Percentiles rank a stretch among this genome's conserved stretches.
phyloP scores from a whole-genome alignment of 129 eudicot genomes.

The Kitagawia praeruptora region DNA sequence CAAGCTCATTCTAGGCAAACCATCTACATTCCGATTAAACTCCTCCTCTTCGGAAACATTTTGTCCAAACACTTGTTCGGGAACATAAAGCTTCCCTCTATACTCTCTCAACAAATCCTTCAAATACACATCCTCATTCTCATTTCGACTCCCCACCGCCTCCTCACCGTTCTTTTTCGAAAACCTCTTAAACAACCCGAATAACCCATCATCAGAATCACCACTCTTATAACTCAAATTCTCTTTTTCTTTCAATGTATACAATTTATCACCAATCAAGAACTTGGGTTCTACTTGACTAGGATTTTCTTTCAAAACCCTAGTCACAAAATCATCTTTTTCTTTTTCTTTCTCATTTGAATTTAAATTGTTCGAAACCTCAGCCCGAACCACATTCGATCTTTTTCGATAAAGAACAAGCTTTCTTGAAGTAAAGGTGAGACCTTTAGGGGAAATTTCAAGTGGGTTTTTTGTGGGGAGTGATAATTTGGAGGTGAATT shows the following conservation, averaged over 20 bases:
- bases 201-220: constrained; percentile 16
- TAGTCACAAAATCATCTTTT: constrained; percentile 74
- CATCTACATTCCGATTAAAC: constrained; percentile 39
- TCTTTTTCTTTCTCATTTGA: constrained; percentile 21
- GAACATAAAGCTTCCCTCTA: constrained; percentile 87
- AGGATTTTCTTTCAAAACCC: constrained; percentile 80
- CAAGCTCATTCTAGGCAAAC: constrained; percentile 54
- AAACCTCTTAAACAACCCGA: constrained; percentile 17
- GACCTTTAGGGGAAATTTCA: constrained; percentile 1
- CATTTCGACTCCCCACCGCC: constrained; percentile 19
- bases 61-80: constrained; percentile 64
- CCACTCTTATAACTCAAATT: constrained; percentile 15
- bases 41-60: constrained; percentile 68
- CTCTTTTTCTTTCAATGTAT: constrained; percentile 55
- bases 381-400: constrained; percentile 20
- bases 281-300: constrained; percentile 71
- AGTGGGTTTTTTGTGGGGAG: constrained; percentile 21
- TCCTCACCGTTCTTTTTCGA: constrained; percentile 20
- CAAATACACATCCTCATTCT: constrained; percentile 40
- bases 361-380: not conserved
- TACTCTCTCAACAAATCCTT: constrained; percentile 84
- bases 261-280: constrained; percentile 56
- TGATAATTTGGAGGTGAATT: constrained; percentile 17
- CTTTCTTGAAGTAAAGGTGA: constrained; percentile 14
- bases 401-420: constrained; percentile 11